Conservation (phyloP, 73 alveolate genomes). For the Chromera velia region DNA sequence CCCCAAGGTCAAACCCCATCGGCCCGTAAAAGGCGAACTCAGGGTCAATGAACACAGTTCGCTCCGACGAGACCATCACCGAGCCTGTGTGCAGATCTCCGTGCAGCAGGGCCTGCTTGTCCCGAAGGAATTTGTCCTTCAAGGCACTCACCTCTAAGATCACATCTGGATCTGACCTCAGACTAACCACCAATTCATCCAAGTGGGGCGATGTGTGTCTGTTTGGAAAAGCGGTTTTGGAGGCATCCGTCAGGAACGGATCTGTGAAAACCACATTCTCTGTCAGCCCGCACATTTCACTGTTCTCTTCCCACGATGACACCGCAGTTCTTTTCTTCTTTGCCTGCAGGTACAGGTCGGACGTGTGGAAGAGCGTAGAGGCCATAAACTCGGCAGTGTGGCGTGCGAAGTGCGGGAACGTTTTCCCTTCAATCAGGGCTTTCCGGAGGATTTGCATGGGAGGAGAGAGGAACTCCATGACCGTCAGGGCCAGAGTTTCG, state of each 20-base stretch:
- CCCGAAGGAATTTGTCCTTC: conserved; percentile 5
- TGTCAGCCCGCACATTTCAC: conserved; percentile 9
- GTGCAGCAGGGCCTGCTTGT: conserved; percentile 11
- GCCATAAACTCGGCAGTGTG: conserved; percentile 2
- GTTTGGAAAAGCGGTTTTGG: neutral
- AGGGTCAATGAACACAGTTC: conserved; percentile 15
- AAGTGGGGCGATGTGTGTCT: conserved; percentile 10
- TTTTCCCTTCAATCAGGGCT: conserved; percentile 2
- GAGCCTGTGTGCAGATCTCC: conserved; percentile 17
- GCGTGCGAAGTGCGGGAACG: conserved; percentile 9
- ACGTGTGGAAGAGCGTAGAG: conserved; percentile 4
- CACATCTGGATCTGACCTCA: conserved; percentile 4
- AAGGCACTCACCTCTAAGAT: conserved; percentile 1
- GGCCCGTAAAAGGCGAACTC: conserved; percentile 19
- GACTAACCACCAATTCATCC: conserved; percentile 1
- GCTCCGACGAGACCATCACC: neutral
- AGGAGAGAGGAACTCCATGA: conserved; percentile 12
- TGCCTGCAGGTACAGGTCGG: neutral
- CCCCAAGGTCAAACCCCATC: conserved; percentile 7
- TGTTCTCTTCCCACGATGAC: conserved; percentile 9
- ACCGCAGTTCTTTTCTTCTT: neutral
- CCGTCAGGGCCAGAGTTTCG: neutral
- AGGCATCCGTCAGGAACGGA: conserved; percentile 9
- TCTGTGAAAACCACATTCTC: conserved; percentile 14
- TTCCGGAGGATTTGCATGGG: conserved; percentile 13